Evolutionary conservation across 192 early-diverging fungal genomes (phyloP), one percentile per base, ranked within the genome.

Genomic region (Jimgerdemannia lactiflua): DNA sequence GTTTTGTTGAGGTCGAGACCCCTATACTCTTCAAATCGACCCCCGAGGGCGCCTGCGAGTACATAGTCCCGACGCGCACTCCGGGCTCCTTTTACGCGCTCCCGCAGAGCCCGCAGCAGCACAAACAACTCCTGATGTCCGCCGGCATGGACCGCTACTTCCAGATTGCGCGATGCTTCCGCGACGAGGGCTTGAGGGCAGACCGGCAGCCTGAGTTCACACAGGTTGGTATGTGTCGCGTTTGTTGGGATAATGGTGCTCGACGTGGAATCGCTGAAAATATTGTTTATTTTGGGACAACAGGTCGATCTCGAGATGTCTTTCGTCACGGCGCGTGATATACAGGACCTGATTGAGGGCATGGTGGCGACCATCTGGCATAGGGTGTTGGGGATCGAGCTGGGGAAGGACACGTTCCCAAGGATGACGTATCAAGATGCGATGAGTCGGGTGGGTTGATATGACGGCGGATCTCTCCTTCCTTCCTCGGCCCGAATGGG

Each of bases 191-290:
- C 77, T 78, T 93, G 66, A 88, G 95, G 7, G 87, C 94, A 0
- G 95, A 98, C 79, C 87, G 96, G 39, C 96, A 98, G 77, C 95
- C 95, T 18, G 96, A 98, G 78, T 98, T 98, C 73, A 98, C 95
- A 4, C 96, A 98, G 81, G 92, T 93, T 84, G 70, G 59, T 67
- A 64, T 65, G 77, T 39, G 14, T 73, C 20, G 42, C 17, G 29
- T 6, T 65, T 64, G 17, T 64, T 69, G n/a, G 9, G 42, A 49
- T 42, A 18, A 54, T 43, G 67, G 40, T 14, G 66, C 71, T 8
- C 29, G 29, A 29, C 29, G 29, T 29, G 0, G 29, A 29, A 29
- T 29, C 29, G 29, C 29, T 29, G 29, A 29, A 29, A 29, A 29
- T 29, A 29, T 29, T 29, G 29, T 29, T 29, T 29, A 1, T 29